Evolutionary conservation across 495 filamentous ascomycete genomes (phyloP), one percentile per base, ranked within the genome.

Genomic region (Penicillium ucsense): DNA sequence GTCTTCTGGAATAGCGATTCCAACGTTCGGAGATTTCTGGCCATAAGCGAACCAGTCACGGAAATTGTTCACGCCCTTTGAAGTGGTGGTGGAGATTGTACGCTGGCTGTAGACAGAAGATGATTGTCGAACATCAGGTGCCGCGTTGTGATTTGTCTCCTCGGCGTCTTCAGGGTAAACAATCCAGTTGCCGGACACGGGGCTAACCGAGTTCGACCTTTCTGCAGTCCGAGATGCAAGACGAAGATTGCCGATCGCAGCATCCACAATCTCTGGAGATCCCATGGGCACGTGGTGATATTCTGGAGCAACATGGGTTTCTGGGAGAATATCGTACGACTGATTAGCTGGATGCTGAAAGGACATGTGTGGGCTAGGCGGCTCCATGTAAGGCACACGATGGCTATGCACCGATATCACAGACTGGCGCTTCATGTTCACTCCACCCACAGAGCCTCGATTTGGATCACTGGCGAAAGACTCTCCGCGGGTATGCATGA

Each of bases 401-500:
- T 62, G 51, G 5, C 50, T 54, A 37, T 55, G 48, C 8, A 58
- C 44, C 3, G 56, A 54, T 27, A 49, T 37, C n/a, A 52, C 51
- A 0, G 61, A 62, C 12, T 57, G 45, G 4, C 58, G 57, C 8
- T 59, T 55, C 8, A 57, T 51, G 11, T 56, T 48, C 5, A 49
- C 36, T 29, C 52, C 41, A 45, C 52, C 49, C 36, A 50, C 43
- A 8, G 64, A 67, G 45, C 67, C 67, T 6, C 76, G 42, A 11
- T 47, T 48, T 4, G 50, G 51, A 8, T 55, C 47, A 39, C 43
- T 73, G 5, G 66, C 64, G 3, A 75, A 74, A 1, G 83, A 86
- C 29, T 77, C 67, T 8, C 64, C 68, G 36, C 87, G 74, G 1
- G 84, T 88, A 57, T 89, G 81, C 71, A 83, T 76, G 66, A 94